Conservation (phyloP, 176 grass and related monocot genomes). For the Tillandsia fasciculata region DNA sequence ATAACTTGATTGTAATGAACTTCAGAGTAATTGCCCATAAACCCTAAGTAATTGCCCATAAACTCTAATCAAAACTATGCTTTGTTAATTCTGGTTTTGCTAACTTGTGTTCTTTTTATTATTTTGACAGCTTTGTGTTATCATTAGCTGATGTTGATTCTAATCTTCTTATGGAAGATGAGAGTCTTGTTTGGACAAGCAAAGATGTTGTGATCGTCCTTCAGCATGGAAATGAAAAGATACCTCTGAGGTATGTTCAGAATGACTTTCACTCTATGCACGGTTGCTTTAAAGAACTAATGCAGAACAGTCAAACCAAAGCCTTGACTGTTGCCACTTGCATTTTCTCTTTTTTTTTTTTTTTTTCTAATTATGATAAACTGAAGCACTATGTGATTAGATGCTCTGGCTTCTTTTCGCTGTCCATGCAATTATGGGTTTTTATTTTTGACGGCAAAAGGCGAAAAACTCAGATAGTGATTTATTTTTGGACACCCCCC, state of each 20-base stretch:
- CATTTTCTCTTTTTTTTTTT: no score
- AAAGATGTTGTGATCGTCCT: conserved; percentile 97
- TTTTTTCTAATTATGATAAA: no score
- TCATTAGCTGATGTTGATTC: conserved; percentile 83
- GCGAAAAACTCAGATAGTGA: no score
- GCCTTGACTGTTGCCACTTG: no score
- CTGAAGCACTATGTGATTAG: no score
- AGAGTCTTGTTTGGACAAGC: conserved; percentile 99
- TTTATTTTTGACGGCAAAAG: no score
- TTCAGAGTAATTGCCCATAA: neutral
- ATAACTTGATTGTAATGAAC: neutral
- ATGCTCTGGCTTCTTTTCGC: no score
- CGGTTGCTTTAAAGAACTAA: no score
- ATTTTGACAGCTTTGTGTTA: conserved; percentile 70
- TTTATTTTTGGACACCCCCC: no score
- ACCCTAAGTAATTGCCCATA: neutral
- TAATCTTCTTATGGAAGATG: conserved; percentile 98
- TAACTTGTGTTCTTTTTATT: conserved; percentile 2
- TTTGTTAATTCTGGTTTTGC: neutral
- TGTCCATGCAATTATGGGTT: no score
- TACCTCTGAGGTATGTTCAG: conserved; percentile 73
- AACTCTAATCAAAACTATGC: neutral
- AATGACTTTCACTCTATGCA: no score
- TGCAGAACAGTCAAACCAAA: no score
- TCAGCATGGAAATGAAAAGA: conserved; percentile 79